Conservation (phyloP, 108 stramenopile species). For the Skeletonema marinoi region DNA sequence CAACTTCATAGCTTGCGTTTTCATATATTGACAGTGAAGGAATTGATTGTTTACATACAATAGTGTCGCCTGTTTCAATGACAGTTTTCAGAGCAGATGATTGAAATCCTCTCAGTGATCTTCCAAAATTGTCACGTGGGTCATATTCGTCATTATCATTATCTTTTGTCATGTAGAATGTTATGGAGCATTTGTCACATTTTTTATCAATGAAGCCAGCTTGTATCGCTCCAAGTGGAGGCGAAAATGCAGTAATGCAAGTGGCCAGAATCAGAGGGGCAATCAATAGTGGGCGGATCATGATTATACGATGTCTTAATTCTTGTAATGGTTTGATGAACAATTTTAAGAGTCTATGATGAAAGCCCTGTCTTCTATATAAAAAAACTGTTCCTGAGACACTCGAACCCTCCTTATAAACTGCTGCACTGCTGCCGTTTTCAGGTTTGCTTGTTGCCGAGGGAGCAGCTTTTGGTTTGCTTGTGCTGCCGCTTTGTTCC, state of each 20-base stretch:
- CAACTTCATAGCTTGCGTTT: conserved; percentile 53
- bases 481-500: too few species aligned
- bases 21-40: conserved; percentile 48
- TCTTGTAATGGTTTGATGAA: too few species aligned
- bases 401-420: too few species aligned
- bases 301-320: background rate
- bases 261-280: background rate
- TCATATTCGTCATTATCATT: conserved; percentile 17
- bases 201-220: background rate
- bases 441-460: too few species aligned
- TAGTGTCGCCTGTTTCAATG: conserved; percentile 47
- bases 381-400: too few species aligned
- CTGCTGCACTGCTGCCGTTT: too few species aligned
- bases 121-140: conserved; percentile 23
- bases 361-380: too few species aligned
- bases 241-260: background rate
- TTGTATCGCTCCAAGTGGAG: background rate
- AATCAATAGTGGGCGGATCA: background rate
- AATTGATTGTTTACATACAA: conserved; percentile 52
- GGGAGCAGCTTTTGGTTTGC: too few species aligned
- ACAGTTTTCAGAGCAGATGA: conserved; percentile 34
- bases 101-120: conserved; percentile 29
- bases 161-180: background rate
- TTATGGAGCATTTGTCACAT: background rate
- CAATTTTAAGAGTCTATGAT: too few species aligned